Evolutionary conservation across 306 rosid genomes (phyloP).

Genomic region (Cicer pinnatifidum): DNA sequence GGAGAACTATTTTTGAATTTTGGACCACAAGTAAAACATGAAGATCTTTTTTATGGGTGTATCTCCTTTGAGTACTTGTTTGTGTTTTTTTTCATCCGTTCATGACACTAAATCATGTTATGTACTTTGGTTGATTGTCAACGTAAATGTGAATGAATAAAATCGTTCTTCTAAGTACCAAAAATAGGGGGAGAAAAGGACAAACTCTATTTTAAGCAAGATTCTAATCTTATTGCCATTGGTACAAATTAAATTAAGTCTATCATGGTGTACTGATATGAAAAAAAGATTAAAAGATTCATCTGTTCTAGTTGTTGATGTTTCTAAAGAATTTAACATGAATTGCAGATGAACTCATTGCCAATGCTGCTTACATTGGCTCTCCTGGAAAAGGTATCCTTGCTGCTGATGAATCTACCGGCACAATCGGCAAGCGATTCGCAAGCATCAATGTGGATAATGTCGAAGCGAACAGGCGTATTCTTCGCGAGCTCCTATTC

Average conservation of each 20-base stretch:
- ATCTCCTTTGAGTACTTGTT: background rate
- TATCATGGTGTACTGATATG: background rate
- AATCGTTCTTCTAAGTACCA: background rate
- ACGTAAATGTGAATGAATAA: background rate
- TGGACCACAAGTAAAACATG: background rate
- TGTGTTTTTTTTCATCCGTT: background rate
- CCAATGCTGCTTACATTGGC: constrained; percentile 86
- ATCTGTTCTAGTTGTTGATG: background rate
- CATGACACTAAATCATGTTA: background rate
- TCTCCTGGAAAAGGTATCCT: constrained; percentile 98
- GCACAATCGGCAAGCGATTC: constrained; percentile 93
- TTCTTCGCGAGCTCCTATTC: constrained; percentile 89
- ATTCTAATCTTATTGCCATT: background rate
- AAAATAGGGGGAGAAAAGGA: background rate
- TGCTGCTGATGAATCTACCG: constrained; percentile 97
- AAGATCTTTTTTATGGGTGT: background rate
- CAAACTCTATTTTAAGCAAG: background rate
- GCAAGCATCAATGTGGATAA: constrained; percentile 83
- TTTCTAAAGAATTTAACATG: constrained; percentile 32
- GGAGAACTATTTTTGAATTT: background rate
- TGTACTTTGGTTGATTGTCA: background rate
- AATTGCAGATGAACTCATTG: constrained; percentile 79
- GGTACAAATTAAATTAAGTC: background rate
- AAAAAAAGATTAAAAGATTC: background rate
- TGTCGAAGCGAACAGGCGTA: constrained; percentile 68